Base-by-base conservation (phyloP, 208 protist genomes). In the Acanthamoeba castellanii region DNA sequence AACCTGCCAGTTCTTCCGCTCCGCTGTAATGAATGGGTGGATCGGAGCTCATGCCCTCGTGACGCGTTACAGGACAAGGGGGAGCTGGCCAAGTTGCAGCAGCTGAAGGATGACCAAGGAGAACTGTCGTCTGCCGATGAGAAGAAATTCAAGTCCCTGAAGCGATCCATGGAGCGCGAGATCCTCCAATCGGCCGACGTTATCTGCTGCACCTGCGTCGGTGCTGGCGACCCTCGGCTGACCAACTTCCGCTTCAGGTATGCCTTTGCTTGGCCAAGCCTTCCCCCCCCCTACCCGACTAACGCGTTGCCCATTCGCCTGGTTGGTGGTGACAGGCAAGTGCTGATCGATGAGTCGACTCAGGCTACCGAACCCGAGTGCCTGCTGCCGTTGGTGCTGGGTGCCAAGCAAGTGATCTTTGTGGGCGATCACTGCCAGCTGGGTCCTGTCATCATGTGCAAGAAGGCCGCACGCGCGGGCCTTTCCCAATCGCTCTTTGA, bases 391-490 rank as follows among this genome's bases (percentile, higher is more conserved):
- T 93, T 99, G 18, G 97, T 99, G 20, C 87, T 97, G 74, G 98
- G 99, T 55, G 97, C 99, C 11, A 97, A 98, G 84, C 99, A 99
- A 92, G 95, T 99, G 5, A 95, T 99, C 34, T 94, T 99, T 0
- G 99, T 99, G 18, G 99, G 99, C 45, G 99, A 99, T 94, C 99
- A 99, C 95, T 99, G 97, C 95, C 99, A 99, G 97, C 96, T 99
- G 14, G 98, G 99, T 45, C 99, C 99, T 18, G 98, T 99, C 2
- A 96, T 99, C 47, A 99, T 99, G 97, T 99, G 98, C 95, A 98
- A 98, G 95, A 98, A 98, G 47, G 99, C 99, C 2, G 97, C 97
- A 0, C 92, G 97, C 13, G 98, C 99, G 16, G 99, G 99, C 9
- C 96, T 99, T 11, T 94, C 93, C 13, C 96, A 98, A 76, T 99